A percentile compares a stretch with the other conserved stretches of the same genome.
Conservation (phyloP, 1,284 basidiomycete genomes). For the Moesziomyces sp. region DNA sequence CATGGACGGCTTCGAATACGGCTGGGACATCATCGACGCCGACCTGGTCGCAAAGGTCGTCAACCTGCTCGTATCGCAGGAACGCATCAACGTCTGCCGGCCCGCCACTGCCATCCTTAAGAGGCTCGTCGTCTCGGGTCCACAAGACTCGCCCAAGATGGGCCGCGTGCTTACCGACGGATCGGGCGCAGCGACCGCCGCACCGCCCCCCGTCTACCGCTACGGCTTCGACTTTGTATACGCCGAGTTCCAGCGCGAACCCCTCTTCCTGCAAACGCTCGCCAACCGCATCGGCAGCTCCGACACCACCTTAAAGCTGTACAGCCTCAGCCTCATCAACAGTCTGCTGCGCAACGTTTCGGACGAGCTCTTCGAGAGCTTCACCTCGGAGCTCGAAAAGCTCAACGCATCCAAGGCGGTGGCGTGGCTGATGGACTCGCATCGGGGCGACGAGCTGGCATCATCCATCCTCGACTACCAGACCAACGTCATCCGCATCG, state of each 20-base stretch:
- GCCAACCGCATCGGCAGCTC: slow-evolving; percentile 63
- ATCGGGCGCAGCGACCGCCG: slow-evolving; percentile 13
- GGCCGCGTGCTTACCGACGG: slow-evolving; percentile 42
- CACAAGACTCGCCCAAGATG: slow-evolving; percentile 44
- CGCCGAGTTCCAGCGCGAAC: slow-evolving; percentile 52
- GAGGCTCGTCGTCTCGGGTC: slow-evolving; percentile 74
- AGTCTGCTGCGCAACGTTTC: slow-evolving; percentile 82
- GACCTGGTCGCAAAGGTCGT: slow-evolving; percentile 81
- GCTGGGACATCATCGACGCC: slow-evolving; percentile 79
- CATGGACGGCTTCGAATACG: slow-evolving; percentile 58
- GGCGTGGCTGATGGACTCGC: slow-evolving; percentile 76
- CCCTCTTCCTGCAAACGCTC: slow-evolving; percentile 60
- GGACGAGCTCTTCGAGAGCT: slow-evolving; percentile 80
- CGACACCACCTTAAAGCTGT: slow-evolving; percentile 63
- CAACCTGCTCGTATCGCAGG: slow-evolving; percentile 74
- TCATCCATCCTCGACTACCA: slow-evolving; percentile 92
- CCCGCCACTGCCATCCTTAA: slow-evolving; percentile 93
- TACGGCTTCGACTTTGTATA: slow-evolving; percentile 65
- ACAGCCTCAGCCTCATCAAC: slow-evolving; percentile 75
- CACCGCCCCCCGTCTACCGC: slow-evolving; percentile 38
- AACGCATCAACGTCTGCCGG: slow-evolving; percentile 84
- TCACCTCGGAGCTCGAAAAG: slow-evolving; percentile 80
- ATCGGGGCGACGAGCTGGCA: slow-evolving; percentile 84
- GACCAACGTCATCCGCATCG: slow-evolving; percentile 83
- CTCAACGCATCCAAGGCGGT: slow-evolving; percentile 81